Conservation (phyloP, 179 eudicot genomes). For the Dionaea muscipula region DNA sequence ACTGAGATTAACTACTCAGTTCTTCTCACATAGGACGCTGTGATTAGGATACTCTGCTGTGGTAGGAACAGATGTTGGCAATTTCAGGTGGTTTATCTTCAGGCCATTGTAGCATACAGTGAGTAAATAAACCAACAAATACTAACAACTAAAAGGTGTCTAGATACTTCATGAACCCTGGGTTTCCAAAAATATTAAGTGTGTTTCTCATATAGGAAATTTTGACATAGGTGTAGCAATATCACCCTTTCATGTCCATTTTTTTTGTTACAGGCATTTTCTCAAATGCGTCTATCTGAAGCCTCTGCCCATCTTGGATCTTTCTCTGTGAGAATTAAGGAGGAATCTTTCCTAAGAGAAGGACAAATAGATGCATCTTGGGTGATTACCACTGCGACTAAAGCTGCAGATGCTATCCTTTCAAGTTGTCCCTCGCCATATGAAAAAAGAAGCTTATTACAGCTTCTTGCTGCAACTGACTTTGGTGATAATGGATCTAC, state of each 20-base stretch:
- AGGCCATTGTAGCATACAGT: too few relatives aligned
- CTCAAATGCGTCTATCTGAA: constrained; percentile 94
- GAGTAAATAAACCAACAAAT: too few relatives aligned
- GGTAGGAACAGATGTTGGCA: too few relatives aligned
- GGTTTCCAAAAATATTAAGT: too few relatives aligned
- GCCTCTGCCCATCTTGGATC: constrained; percentile 87
- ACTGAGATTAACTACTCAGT: too few relatives aligned
- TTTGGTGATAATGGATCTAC: constrained; percentile 83
- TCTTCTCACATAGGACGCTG: too few relatives aligned
- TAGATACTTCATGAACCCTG: too few relatives aligned
- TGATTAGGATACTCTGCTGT: too few relatives aligned
- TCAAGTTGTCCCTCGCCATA: constrained; percentile 84
- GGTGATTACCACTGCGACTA: constrained; percentile 71
- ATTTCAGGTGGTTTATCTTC: too few relatives aligned
- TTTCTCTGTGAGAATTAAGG: constrained; percentile 73
- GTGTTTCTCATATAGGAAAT: neutral
- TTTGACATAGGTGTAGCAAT: neutral
- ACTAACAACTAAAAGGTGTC: too few relatives aligned
- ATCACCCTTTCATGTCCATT: neutral
- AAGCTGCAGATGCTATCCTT: constrained; percentile 90
- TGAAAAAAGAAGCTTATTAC: constrained; percentile 80
- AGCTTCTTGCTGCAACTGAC: constrained; percentile 76
- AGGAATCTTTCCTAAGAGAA: constrained; percentile 42
- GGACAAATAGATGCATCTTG: constrained; percentile 43
- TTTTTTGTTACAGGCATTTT: constrained; percentile 51